Evolutionary conservation across 139 green algal species (phyloP).

Genomic region (Chlamydomonas incerta): DNA sequence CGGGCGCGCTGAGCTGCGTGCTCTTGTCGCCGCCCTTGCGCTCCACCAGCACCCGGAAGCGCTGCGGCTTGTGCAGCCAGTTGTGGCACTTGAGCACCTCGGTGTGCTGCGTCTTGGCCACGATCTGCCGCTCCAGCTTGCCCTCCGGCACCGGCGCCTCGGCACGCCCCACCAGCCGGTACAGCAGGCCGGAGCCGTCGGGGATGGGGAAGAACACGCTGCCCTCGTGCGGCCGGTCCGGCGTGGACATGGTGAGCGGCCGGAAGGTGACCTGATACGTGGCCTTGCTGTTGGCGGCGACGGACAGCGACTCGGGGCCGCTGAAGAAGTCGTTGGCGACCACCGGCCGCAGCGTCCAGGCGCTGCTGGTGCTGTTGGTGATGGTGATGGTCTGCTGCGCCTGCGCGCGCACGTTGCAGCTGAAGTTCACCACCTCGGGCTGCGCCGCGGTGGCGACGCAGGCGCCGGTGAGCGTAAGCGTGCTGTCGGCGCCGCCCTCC

Average conservation of each 20-base stretch:
- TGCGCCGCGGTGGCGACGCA: conserved; percentile 64
- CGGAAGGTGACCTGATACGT: conserved; percentile 79
- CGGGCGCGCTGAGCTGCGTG: conserved; percentile 63
- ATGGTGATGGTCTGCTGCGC: conserved; percentile 67
- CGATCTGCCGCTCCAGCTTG: conserved; percentile 56
- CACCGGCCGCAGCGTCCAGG: conserved; percentile 77
- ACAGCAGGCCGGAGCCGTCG: conserved; percentile 80
- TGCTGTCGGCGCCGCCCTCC: conserved; percentile 46
- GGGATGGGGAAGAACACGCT: conserved; percentile 87
- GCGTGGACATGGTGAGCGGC: conserved; percentile 74
- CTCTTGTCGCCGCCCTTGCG: conserved; percentile 39
- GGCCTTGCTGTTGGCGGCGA: conserved; percentile 59
- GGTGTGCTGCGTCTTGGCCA: conserved; percentile 68
- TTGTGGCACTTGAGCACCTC: conserved; percentile 78
- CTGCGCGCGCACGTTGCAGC: conserved; percentile 64
- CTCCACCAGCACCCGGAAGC: conserved; percentile 73
- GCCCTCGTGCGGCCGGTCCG: conserved; percentile 70
- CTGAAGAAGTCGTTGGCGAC: conserved; percentile 79
- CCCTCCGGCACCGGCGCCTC: conserved; percentile 62
- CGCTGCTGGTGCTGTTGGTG: conserved; percentile 60
- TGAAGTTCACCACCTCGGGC: conserved; percentile 63
- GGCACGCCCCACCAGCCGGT: conserved; percentile 60
- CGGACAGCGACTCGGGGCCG: conserved; percentile 71
- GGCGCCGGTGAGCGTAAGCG: conserved; percentile 79
- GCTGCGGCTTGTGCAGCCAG: conserved; percentile 83